Percentiles rank a stretch among this genome's conserved stretches.
Conservation (phyloP, 73 alveolate species). For the Uronychia binucleata region DNA sequence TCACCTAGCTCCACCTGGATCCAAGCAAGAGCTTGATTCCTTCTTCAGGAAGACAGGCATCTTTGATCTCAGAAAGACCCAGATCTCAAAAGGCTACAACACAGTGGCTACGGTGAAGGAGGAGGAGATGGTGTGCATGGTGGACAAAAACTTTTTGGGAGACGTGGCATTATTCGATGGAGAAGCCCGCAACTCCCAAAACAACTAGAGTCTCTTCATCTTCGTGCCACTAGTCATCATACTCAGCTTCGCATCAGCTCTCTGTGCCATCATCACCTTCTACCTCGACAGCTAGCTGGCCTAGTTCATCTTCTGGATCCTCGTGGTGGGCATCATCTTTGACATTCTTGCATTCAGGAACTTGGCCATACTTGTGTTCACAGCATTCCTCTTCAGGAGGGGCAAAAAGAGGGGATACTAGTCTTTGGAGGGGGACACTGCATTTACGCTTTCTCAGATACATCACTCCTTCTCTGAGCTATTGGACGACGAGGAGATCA, state of each 20-base stretch:
- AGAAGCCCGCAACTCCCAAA: not conserved
- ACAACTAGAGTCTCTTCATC: not conserved
- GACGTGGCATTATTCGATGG: not conserved
- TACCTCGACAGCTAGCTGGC: not conserved
- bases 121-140: constrained; percentile 1
- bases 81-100: not conserved
- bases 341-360: not conserved
- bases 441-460: not conserved
- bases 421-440: not conserved
- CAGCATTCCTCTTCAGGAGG: not conserved
- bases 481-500: not conserved
- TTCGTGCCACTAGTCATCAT: not conserved
- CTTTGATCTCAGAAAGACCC: not conserved
- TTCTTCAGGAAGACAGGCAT: not conserved
- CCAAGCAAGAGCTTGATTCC: not conserved
- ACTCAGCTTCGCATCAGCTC: not conserved
- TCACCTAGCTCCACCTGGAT: not conserved
- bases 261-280: not conserved
- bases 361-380: not conserved
- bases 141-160: not conserved
- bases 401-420: not conserved
- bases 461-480: not conserved
- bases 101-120: not conserved
- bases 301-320: not conserved
- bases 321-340: not conserved